Conservation (phyloP, 805 yeast species). For the Kurtzmaniella cleridarum region DNA sequence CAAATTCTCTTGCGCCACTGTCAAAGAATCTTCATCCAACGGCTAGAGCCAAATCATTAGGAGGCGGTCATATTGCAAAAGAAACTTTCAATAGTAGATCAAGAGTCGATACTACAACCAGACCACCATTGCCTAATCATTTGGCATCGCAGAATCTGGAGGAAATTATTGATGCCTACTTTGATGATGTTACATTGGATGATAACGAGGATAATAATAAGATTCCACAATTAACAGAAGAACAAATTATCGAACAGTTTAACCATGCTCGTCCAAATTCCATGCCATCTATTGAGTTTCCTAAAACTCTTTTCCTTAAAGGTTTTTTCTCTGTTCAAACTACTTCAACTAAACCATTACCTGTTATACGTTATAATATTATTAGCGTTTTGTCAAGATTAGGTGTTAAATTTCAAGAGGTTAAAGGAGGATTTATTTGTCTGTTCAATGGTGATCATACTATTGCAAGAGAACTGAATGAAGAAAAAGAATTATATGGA, state of each 20-base stretch:
- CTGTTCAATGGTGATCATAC: constrained; percentile 40
- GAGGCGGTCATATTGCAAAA: constrained; percentile 60
- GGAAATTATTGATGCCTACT: constrained; percentile 44
- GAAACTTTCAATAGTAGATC: constrained; percentile 34
- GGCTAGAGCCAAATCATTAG: constrained; percentile 83
- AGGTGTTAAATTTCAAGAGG: constrained; percentile 81
- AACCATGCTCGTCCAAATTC: constrained; percentile 61
- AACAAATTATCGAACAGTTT: constrained; percentile 37
- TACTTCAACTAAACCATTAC: constrained; percentile 87
- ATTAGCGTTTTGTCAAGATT: constrained; percentile 69
- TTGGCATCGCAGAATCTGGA: constrained; percentile 42
- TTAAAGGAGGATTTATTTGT: constrained; percentile 91
- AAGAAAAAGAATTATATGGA: constrained; percentile 32
- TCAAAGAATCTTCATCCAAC: constrained; percentile 59
- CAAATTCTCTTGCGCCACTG: constrained; percentile 15
- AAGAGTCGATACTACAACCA: constrained; percentile 12
- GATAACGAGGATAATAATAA: constrained; percentile 23
- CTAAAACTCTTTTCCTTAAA: constrained; percentile 82
- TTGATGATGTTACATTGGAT: constrained; percentile 52
- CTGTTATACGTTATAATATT: constrained; percentile 80
- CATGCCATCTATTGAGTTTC: constrained; percentile 93
- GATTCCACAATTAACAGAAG: constrained; percentile 34
- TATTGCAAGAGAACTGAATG: constrained; percentile 10
- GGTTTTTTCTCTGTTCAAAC: constrained; percentile 95
- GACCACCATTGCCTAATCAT: constrained; percentile 43